phyloP scores from a whole-genome alignment of 352 stramenopile species.

The Phytophthora boehmeriae region DNA sequence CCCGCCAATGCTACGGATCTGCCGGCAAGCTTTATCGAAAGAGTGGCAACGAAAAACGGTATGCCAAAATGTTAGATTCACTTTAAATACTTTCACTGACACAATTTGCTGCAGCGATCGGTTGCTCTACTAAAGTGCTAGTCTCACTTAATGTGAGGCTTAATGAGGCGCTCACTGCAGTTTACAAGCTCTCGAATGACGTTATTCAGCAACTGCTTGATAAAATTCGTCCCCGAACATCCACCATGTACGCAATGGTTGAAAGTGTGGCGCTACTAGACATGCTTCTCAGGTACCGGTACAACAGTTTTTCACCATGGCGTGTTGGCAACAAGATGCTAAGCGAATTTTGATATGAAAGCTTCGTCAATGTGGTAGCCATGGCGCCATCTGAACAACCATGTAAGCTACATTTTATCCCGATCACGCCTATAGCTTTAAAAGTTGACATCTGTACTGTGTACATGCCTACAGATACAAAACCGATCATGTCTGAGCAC shows the following conservation, averaged over 20 bases:
- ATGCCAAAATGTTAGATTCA: slow-evolving; percentile 1
- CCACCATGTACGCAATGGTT: slow-evolving; percentile 84
- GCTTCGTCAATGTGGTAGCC: slow-evolving; percentile 90
- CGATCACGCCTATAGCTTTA: too few relatives aligned
- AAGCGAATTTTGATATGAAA: slow-evolving; percentile 17
- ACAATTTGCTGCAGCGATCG: slow-evolving; percentile 53
- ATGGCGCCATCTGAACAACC: slow-evolving; percentile 71
- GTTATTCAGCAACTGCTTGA: slow-evolving; percentile 86
- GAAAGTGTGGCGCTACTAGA: slow-evolving; percentile 92
- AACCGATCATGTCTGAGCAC: slow-evolving; percentile 65
- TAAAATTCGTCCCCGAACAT: slow-evolving; percentile 74
- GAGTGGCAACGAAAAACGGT: slow-evolving; percentile 72
- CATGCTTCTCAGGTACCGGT: slow-evolving; percentile 92
- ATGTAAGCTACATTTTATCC: slow-evolving; percentile 43
- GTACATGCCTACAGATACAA: slow-evolving; percentile 51
- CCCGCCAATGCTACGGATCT: slow-evolving; percentile 62
- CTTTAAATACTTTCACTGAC: neutral
- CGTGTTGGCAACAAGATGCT: neutral
- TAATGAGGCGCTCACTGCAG: slow-evolving; percentile 79
- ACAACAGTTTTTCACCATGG: slow-evolving; percentile 1
- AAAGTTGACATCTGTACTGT: neutral
- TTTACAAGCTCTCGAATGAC: slow-evolving; percentile 90
- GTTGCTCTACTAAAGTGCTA: slow-evolving; percentile 89
- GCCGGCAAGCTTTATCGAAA: slow-evolving; percentile 67
- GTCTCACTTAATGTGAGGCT: slow-evolving; percentile 85